These are phyloP conservation scores for Biscutella laevigata DNA, from an alignment of 441 rosid species.

Conservation along the genomic window DNA sequence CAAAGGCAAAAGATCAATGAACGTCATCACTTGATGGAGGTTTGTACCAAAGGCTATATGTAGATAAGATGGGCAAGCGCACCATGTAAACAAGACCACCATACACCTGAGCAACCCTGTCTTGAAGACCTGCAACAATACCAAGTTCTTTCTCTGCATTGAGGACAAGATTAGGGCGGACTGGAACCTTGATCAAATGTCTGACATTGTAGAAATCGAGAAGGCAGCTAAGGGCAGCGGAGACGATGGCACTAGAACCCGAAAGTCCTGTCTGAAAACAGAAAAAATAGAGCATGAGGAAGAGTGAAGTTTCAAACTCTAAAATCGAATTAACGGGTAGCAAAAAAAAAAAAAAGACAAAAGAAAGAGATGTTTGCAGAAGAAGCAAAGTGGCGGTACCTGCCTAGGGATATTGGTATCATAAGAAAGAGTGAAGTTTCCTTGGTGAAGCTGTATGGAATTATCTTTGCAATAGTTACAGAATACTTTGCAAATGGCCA, in stretches of 20 bases:
- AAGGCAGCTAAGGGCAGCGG: slow-evolving; percentile 80
- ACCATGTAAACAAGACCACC: slow-evolving; percentile 95
- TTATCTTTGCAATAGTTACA: slow-evolving; percentile 47
- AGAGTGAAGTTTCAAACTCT: background rate
- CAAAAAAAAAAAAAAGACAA: background rate
- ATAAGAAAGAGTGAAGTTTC: slow-evolving; percentile 63
- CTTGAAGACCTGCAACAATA: slow-evolving; percentile 93
- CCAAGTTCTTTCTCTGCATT: slow-evolving; percentile 78
- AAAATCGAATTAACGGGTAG: no score
- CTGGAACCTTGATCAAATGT: slow-evolving; percentile 55
- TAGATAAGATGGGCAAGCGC: background rate
- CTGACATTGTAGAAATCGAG: slow-evolving; percentile 78
- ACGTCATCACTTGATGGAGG: background rate
- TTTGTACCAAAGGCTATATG: background rate
- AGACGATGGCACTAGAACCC: slow-evolving; percentile 85
- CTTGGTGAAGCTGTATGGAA: slow-evolving; percentile 38
- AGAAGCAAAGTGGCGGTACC: slow-evolving; percentile 30
- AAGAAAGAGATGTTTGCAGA: background rate
- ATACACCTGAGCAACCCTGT: slow-evolving; percentile 89
- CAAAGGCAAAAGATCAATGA: background rate
- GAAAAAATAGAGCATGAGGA: slow-evolving; percentile 25
- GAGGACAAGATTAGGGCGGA: slow-evolving; percentile 60
- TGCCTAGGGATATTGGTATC: slow-evolving; percentile 93
- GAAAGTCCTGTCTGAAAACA: slow-evolving; percentile 81
- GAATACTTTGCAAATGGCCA: slow-evolving; percentile 82